Evolutionary conservation across 768 basidiomycete genomes (phyloP), one percentile per base, ranked within the genome.

Genomic region (Naganishia randhawae): DNA sequence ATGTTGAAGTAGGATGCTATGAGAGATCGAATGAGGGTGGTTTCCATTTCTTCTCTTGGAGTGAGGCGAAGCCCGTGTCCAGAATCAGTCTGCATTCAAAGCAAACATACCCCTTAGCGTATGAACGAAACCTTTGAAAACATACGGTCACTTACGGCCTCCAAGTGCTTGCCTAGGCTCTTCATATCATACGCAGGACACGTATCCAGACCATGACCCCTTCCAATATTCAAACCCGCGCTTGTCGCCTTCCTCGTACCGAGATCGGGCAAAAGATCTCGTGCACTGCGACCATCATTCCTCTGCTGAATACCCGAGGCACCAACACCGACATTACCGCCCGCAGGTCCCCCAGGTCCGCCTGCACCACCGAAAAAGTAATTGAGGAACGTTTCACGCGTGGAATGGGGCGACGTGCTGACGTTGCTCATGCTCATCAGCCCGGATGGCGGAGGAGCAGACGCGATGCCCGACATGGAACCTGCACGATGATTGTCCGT

Each of bases 181-280:
- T 92, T 97, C 96, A 99, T 99, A 78, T 98, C 96, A 79, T 87
- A 97, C 53, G 90, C 93, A 65, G 93, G 89, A 73, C 84, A 89
- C 77, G 83, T 89, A 73, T 93, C 90, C 55, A 90, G 77, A 13
- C 83, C 82, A 63, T 61, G 39, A 6, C 57, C 57, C 14, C 57
- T 42, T 19, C 53, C 53, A 35, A 55, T 54, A 16, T 67, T 29
- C 66, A 67, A 22, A 17, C 66, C 35, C 29, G 51, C 71, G 69
- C 32, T 72, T 68, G 66, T 67, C 32, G 75, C 63, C 48, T 75
- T 65, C 17, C 77, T 70, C 52, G 70, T 69, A 2, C 73, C 75
- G 8, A 80, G 63, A 73, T 78, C 78, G 19, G 78, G 78, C 64
- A 78, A 71, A 0, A 78, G 54, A n/a, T 78, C 79, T 17, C 73